Percentiles rank a stretch among this genome's conserved stretches.
Evolutionary conservation across 2,329 filamentous ascomycete species (phyloP).

Genomic region (Aureobasidium musti): DNA sequence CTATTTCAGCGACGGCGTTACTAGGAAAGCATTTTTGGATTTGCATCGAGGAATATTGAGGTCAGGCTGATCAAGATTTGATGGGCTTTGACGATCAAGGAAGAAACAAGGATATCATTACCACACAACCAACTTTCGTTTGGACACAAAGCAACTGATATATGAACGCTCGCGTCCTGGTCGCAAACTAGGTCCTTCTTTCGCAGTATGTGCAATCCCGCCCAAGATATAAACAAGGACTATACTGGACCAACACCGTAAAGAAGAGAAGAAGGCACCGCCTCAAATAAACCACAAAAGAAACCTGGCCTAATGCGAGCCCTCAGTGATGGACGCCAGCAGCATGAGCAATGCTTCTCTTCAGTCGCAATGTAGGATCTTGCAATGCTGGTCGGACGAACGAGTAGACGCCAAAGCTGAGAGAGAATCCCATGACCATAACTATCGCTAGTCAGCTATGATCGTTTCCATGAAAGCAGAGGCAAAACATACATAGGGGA

Average conservation of each 20-base stretch:
- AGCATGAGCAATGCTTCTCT: conserved; percentile 15
- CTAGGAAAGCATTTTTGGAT: background rate
- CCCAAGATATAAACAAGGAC: background rate
- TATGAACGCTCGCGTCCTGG: background rate
- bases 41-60: background rate
- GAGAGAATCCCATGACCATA: background rate
- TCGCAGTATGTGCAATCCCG: background rate
- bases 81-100: background rate
- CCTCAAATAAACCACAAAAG: background rate
- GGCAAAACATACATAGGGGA: conserved; percentile 10
- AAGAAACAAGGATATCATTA: background rate
- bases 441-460: background rate
- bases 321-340: background rate
- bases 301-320: background rate
- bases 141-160: background rate
- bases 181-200: background rate
- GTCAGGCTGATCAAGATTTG: background rate
- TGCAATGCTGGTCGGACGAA: conserved; percentile 17
- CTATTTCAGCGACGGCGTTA: conserved; percentile 18
- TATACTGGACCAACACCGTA: background rate
- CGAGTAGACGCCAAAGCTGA: conserved; percentile 16
- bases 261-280: background rate
- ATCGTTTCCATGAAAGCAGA: no score
- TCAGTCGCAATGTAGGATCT: conserved; percentile 23
- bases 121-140: background rate